Base-by-base conservation (phyloP, 2,329 filamentous ascomycete species). In the Davidsoniella virescens region DNA sequence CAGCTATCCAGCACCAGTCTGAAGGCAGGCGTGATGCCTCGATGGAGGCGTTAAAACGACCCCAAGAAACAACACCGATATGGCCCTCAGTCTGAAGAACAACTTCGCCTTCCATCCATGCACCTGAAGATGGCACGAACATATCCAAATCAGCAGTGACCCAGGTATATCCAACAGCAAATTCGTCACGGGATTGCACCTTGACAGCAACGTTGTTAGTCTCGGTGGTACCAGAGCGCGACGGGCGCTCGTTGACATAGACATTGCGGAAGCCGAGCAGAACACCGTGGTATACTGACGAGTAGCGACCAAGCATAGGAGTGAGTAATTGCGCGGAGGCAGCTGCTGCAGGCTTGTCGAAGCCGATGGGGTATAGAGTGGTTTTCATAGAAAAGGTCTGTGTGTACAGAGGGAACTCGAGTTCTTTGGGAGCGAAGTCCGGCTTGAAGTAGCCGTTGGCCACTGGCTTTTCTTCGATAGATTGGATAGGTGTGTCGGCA, bases 11-110 rank as follows among this genome's bases (percentile, higher is more conserved):
- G 54, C 70, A 78, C 92, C 90, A 98, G 20, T 75, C 73, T 12
- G 68, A 64, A 0, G 92, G 92, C 14, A 98, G 69, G 36, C 85
- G 73, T 54, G 76, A 76, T 18, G 81, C 73, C 58, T 90, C 83
- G 53, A 98, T 84, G 41, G 82, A 86, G 1, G 90, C 85, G 57
- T 92, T 94, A 71, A 96, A 96, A 56, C 87, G 78, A 63, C 90
- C 90, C 66, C 87, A 88, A 63, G 87, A 92, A 9, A 93, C 78
- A 2, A 95, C 75, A 17, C 90, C 88, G 5, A 98, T 73, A 60
- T 95, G 87, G 5, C 86, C 87, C 57, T 92, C 85, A 44, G 83
- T 90, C 61, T 94, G 86, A 26, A 95, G 70, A 59, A 90, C 92
- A 51, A 95, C 75, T 57, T 74, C 80, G 9, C 87, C 92, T 56